Conservation (phyloP, 2,329 filamentous ascomycete genomes). For the Xylariaceae sp. region DNA sequence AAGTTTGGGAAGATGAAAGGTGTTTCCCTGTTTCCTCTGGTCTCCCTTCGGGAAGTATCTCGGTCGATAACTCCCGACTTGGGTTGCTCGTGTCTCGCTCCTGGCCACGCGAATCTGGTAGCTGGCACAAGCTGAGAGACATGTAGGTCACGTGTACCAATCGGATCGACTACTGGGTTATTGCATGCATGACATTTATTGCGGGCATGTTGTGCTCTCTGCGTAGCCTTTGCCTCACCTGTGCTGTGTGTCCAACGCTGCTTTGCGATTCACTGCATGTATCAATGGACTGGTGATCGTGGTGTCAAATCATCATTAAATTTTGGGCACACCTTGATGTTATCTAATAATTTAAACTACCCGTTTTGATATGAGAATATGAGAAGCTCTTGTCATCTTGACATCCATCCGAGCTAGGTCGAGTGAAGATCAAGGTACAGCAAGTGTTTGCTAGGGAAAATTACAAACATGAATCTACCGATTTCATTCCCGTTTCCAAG, state of each 20-base stretch:
- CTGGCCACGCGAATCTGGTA: background rate
- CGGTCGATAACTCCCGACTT: background rate
- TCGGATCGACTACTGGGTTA: constrained; percentile 5
- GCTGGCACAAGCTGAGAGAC: background rate
- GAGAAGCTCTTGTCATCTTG: too few relatives aligned
- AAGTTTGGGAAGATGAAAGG: too few relatives aligned
- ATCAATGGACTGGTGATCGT: too few relatives aligned
- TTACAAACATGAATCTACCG: too few relatives aligned
- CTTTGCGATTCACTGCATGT: constrained; percentile 1
- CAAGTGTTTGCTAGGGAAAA: constrained; percentile 1
- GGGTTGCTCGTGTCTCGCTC: constrained; percentile 1
- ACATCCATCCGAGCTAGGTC: too few relatives aligned
- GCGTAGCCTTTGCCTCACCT: background rate
- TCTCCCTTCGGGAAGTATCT: background rate
- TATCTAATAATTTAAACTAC: too few relatives aligned
- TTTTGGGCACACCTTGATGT: too few relatives aligned
- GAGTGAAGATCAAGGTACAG: too few relatives aligned
- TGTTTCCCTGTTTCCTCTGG: too few relatives aligned
- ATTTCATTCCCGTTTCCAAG: too few relatives aligned
- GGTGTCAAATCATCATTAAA: too few relatives aligned
- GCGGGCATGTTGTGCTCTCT: background rate
- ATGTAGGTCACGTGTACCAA: constrained; percentile 4
- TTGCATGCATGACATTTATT: constrained; percentile 1
- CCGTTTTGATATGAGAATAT: too few relatives aligned
- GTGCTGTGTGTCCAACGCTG: background rate